phyloP scores from a whole-genome alignment of 805 yeast genomes.

The Sungouiella thailandica region DNA sequence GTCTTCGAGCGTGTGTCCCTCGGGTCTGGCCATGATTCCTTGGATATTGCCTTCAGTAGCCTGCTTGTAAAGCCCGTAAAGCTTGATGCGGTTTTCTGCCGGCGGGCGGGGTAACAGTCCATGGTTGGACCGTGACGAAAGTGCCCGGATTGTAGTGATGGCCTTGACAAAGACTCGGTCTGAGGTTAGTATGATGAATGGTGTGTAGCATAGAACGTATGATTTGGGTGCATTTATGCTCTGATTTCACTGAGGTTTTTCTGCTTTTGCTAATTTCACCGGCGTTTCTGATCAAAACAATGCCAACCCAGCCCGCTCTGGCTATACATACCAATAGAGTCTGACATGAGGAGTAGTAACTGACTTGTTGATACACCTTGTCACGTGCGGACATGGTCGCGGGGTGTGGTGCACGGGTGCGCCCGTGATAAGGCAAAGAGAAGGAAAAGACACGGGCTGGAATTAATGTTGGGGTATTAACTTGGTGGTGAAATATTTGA shows the following conservation, averaged over 20 bases:
- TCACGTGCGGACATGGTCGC: conserved; percentile 2
- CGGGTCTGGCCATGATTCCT: conserved; percentile 62
- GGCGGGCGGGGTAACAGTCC: conserved; percentile 75
- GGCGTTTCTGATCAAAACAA: no score
- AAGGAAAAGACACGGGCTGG: not conserved
- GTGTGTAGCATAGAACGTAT: no score
- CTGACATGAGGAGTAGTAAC: conserved; percentile 33
- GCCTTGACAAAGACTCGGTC: conserved; percentile 83
- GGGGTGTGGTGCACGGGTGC: not conserved
- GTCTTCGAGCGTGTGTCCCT: conserved; percentile 55
- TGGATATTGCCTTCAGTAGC: conserved; percentile 84
- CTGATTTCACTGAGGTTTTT: no score
- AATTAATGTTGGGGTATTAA: not conserved
- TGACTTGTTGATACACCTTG: conserved; percentile 1
- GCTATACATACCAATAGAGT: conserved; percentile 44
- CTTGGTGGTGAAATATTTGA: no score
- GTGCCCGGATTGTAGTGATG: conserved; percentile 68
- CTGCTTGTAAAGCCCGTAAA: conserved; percentile 83
- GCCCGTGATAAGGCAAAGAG: not conserved
- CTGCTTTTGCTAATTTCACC: no score
- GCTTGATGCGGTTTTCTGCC: conserved; percentile 56
- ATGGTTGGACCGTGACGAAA: conserved; percentile 59
- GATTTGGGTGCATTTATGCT: no score
- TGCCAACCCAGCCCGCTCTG: no score
- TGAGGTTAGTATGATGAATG: conserved; percentile 11